These are phyloP conservation scores for Eucalyptus shirleyi DNA, from an alignment of 345 rosid species.

Conservation along the genomic window DNA sequence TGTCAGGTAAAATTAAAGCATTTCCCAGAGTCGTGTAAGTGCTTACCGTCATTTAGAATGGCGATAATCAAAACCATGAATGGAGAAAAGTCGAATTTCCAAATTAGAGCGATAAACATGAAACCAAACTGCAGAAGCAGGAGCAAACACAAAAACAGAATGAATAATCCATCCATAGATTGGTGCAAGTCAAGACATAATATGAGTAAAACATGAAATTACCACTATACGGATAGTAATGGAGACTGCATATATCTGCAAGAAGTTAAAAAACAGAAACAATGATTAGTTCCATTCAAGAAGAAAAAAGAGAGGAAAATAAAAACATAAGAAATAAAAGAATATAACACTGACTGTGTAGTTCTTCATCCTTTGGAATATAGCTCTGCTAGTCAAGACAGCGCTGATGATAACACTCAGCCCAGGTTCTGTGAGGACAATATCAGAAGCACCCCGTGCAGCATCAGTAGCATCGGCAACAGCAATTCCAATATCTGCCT, in stretches of 20 bases:
- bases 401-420: constrained; percentile 90
- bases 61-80: constrained; percentile 97
- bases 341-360: constrained; percentile 41
- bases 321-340: neutral
- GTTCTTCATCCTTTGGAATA: constrained; percentile 96
- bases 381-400: constrained; percentile 77
- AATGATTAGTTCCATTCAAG: neutral
- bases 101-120: constrained; percentile 76
- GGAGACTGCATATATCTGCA: constrained; percentile 87
- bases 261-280: neutral
- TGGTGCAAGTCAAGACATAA: neutral
- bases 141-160: neutral
- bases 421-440: constrained; percentile 76
- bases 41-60: constrained; percentile 79
- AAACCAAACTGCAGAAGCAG: constrained; percentile 56
- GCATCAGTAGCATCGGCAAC: constrained; percentile 95
- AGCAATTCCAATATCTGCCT: constrained; percentile 93
- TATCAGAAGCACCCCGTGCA: constrained; percentile 73
- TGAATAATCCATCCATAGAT: neutral
- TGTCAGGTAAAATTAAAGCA: neutral
- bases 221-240: constrained; percentile 94
- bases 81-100: constrained; percentile 87
- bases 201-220: neutral
- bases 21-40: neutral
- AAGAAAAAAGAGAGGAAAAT: neutral